A percentile compares a stretch with the other conserved stretches of the same genome.
Evolutionary conservation across 345 rosid genomes (phyloP).

Genomic region (Eucalyptus globulus): DNA sequence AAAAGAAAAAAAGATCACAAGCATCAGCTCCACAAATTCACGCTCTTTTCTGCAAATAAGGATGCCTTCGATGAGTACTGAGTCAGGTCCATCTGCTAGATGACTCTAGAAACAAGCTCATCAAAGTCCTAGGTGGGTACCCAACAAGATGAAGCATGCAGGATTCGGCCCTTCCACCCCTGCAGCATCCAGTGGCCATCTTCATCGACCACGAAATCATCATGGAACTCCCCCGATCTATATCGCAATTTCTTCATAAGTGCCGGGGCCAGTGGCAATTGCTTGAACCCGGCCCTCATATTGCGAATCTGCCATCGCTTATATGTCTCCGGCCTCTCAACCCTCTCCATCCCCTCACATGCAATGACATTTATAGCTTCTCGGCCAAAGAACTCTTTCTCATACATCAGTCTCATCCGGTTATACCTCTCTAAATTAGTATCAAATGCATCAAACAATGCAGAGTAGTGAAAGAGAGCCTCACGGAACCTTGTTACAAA

Average conservation of each 20-base stretch:
- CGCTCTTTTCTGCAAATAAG: background rate
- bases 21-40: background rate
- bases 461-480: conserved; percentile 67
- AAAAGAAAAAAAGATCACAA: background rate
- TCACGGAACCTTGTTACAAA: conserved; percentile 68
- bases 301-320: conserved; percentile 67
- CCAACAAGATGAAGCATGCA: conserved; percentile 61
- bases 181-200: conserved; percentile 64
- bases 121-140: conserved; percentile 17
- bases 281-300: conserved; percentile 57
- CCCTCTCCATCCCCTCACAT: conserved; percentile 68
- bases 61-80: background rate
- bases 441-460: conserved; percentile 57
- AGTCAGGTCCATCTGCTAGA: background rate
- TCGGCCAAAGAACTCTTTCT: conserved; percentile 52
- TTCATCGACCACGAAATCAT: conserved; percentile 41
- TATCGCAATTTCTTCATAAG: conserved; percentile 27
- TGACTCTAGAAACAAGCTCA: background rate
- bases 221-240: conserved; percentile 27
- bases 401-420: conserved; percentile 47
- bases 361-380: conserved; percentile 55
- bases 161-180: conserved; percentile 79
- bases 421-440: conserved; percentile 23
- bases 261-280: conserved; percentile 27
- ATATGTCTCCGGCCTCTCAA: conserved; percentile 78